Base-by-base conservation (phyloP, 2,329 filamentous ascomycete genomes). In the Knufia fluminis region DNA sequence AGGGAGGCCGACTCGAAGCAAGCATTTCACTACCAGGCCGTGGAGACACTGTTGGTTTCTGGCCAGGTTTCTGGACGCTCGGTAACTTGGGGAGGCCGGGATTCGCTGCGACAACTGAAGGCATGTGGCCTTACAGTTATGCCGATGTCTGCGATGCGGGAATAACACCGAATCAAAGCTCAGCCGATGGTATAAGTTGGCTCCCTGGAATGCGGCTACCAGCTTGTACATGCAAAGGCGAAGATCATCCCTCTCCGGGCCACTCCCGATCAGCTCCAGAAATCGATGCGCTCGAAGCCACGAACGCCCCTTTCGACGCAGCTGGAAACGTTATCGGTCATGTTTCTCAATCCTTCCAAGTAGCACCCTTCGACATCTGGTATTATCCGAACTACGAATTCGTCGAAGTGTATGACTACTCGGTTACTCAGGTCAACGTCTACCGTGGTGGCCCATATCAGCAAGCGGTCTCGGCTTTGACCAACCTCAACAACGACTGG, bases 21-120 rank as follows among this genome's bases (percentile, higher is more conserved):
- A 83, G 79, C 59, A 79, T 86, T 46, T 86, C 82, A 3, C 69
- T 86, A 4, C 83, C 83, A 12, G 83, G 82, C 14, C 67, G 72
- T 41, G 83, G 82, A 40, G 79, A 85, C 54, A 75, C 79, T 12
- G 73, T 78, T 49, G 83, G 83, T 50, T 83, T 86, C 65, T 86
- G 83, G 83, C 83, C 83, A 36, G 83, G 83, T 64, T 83, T 85
- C 64, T 86, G 83, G 83, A 73, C 81, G 0, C 85, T 86, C 80
- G 83, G 83, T 3, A 86, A 86, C 59, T 71, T 86, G 19, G 83
- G 78, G 32, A 74, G 83, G 55, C 79, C 83, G 22, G 83, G 83
- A 10, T 84, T 84, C 63, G 73, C 79, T 26, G 77, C 80, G 8
- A 84, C 82, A 1, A 86, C 82, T 0, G 82, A 86, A 54, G 83